Evolutionary conservation across 1,284 basidiomycete species (phyloP), one percentile per base, ranked within the genome.

Genomic region (Puccinia novopanici): DNA sequence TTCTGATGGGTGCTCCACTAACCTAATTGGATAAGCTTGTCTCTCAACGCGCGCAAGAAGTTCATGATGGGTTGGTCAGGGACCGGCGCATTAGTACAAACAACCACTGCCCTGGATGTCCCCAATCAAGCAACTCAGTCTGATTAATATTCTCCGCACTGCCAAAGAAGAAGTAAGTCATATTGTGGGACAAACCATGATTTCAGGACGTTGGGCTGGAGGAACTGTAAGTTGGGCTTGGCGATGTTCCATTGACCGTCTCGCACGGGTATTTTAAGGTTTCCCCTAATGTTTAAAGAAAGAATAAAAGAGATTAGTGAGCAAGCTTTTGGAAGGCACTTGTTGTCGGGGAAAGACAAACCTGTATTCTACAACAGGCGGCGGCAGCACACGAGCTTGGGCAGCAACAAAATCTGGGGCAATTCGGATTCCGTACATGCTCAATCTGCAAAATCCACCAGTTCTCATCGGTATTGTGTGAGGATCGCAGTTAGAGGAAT

Each of bases 221-320:
- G 37, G 15, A 77, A 24, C n/a, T 57, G 37, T 12, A 68, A 54
- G 34, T 54, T 54, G 8, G 61, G 48, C 54, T 68, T 68, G 30
- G 75, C 61, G 19, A 77, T 77, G 37, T 77, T 77, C 75, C 75
- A 77, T 57, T 77, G 75, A 2, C 75, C 75, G 12, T 54, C 30
- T n/a, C 63, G 19, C 2, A 68, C 75, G 17, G 40, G 55, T 13
- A 74, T 68, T n/a, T 22, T 40, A 2, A 57, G 37, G 5, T 57
- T 27, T n/a, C 19, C 6, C 1, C 75, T 77, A n/a, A n/a, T n/a
- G n/a, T 19, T 1, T 5, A n/a, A 22, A 42, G 22, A 30, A 42
- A 77, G 12, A 45, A 45, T 6, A 15, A 42, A 3, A 57, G 19
- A 22, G n/a, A n/a, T n/a, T n/a, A n/a, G n/a, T 45, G 45, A 45